Conservation (phyloP, 345 rosid genomes). For the Camelina neglecta region DNA sequence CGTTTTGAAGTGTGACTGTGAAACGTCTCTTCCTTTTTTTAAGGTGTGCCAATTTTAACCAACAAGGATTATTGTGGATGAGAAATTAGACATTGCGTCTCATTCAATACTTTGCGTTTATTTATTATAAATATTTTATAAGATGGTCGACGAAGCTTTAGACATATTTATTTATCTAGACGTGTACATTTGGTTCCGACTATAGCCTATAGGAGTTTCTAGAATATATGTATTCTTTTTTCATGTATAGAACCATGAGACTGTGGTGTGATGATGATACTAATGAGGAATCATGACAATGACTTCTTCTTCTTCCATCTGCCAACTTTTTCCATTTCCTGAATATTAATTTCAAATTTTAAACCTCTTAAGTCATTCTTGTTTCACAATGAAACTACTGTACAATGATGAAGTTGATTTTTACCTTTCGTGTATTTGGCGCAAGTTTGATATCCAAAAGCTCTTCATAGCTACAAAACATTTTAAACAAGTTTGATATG, state of each 20-base stretch:
- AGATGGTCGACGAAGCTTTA: constrained; percentile 13
- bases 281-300: neutral
- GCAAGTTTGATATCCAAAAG: too few relatives aligned
- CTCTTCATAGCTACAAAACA: too few relatives aligned
- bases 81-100: neutral
- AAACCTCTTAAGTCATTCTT: neutral
- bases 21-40: constrained; percentile 14
- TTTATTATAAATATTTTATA: neutral
- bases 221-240: neutral
- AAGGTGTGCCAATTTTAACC: constrained; percentile 21
- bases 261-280: neutral
- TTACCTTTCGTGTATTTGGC: too few relatives aligned
- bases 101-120: neutral
- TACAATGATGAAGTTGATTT: too few relatives aligned
- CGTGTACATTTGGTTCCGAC: constrained; percentile 20
- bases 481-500: too few relatives aligned
- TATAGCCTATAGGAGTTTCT: neutral
- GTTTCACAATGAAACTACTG: neutral
- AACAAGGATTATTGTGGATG: constrained; percentile 8
- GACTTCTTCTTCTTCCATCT: constrained; percentile 64
- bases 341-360: constrained; percentile 12
- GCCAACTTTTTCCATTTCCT: constrained; percentile 80
- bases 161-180: neutral
- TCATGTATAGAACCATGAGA: constrained; percentile 7
- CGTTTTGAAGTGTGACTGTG: neutral